Percentiles rank a stretch among this genome's conserved stretches.
These are phyloP conservation scores for Ambrosiella xylebori DNA, from an alignment of 2,329 filamentous ascomycete species.

Conservation along the genomic window DNA sequence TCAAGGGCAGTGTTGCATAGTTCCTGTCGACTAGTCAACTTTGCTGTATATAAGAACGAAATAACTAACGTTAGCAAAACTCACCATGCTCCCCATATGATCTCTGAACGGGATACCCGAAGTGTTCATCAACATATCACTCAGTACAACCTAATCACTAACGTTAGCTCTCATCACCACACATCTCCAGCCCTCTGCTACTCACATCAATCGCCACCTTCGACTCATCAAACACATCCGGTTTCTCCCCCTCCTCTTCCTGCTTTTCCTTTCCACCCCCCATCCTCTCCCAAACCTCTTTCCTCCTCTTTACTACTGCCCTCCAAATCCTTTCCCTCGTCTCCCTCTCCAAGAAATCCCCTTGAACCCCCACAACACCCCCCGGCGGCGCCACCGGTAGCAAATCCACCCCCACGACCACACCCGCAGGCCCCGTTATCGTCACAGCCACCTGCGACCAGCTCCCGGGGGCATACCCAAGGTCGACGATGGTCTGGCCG, in stretches of 20 bases:
- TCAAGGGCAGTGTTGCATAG: constrained; percentile 65
- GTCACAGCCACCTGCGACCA: constrained; percentile 71
- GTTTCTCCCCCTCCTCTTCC: constrained; percentile 12
- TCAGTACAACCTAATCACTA: constrained; percentile 54
- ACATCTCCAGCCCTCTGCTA: neutral
- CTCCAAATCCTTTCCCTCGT: constrained; percentile 63
- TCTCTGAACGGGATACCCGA: constrained; percentile 75
- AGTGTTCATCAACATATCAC: constrained; percentile 99
- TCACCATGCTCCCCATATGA: constrained; percentile 86
- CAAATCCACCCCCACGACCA: constrained; percentile 81
- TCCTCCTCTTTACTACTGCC: constrained; percentile 48
- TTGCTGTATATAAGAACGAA: constrained; percentile 1
- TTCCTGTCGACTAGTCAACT: constrained; percentile 39
- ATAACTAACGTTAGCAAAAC: constrained; percentile 18
- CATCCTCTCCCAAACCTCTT: constrained; percentile 14
- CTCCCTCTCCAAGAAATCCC: constrained; percentile 63
- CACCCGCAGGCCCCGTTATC: constrained; percentile 56
- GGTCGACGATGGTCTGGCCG: constrained; percentile 76
- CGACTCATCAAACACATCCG: neutral
- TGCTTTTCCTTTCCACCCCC: constrained; percentile 1
- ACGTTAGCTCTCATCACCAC: neutral
- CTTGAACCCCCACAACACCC: constrained; percentile 88
- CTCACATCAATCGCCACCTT: constrained; percentile 7
- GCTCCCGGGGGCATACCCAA: constrained; percentile 63
- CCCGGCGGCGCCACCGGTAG: constrained; percentile 81